Percentiles rank a stretch among this genome's conserved stretches.
These are phyloP conservation scores for Ajuga reptans DNA, from an alignment of 305 asterid genomes.

Conservation along the genomic window DNA sequence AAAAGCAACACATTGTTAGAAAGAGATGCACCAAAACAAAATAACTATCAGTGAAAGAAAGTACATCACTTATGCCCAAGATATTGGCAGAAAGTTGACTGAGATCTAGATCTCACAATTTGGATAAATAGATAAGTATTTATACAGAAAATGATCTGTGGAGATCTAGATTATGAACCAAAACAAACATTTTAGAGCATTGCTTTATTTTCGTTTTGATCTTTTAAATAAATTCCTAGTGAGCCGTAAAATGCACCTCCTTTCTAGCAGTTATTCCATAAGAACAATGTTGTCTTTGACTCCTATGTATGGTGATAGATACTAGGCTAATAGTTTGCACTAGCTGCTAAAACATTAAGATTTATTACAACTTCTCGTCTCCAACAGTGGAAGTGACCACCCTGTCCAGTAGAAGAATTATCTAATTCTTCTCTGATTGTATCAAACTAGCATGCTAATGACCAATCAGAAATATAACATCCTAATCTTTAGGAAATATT, in stretches of 20 bases:
- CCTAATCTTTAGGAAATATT: not conserved
- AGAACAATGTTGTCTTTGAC: not conserved
- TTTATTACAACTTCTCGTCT: not conserved
- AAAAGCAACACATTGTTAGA: not conserved
- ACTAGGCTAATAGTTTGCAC: not conserved
- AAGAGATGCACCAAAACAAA: conserved; percentile 4
- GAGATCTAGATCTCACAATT: too few relatives aligned
- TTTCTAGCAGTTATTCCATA: not conserved
- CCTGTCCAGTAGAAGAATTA: not conserved
- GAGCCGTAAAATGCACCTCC: not conserved
- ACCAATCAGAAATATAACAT: not conserved
- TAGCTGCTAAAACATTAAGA: not conserved
- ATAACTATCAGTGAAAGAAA: too few relatives aligned
- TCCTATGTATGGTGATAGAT: not conserved
- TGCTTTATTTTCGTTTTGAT: not conserved
- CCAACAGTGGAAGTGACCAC: not conserved
- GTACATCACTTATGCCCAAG: too few relatives aligned
- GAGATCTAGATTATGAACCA: not conserved
- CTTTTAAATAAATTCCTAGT: not conserved
- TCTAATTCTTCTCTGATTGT: not conserved
- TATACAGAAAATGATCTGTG: too few relatives aligned
- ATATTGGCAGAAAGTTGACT: too few relatives aligned
- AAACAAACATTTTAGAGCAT: not conserved
- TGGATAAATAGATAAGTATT: too few relatives aligned
- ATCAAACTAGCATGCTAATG: too few relatives aligned